Evolutionary conservation across 2,329 filamentous ascomycete species (phyloP).

Genomic region (Verticillium albo-atrum): DNA sequence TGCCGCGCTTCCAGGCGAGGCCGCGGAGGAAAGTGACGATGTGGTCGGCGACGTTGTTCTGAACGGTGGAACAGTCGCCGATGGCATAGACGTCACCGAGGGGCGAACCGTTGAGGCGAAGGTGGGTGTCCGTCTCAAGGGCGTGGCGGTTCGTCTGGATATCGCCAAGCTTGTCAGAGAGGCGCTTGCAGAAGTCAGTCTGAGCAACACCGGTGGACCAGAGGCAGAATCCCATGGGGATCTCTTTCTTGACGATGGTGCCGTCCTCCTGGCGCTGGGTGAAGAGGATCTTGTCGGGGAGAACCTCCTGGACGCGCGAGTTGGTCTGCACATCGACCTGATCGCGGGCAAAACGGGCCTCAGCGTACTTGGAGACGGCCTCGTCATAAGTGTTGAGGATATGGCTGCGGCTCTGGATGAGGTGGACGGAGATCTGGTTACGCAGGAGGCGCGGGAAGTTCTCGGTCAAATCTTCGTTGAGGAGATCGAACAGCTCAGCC

Average conservation of each 20-base stretch:
- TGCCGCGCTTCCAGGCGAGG: slow-evolving; percentile 86
- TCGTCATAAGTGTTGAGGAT: slow-evolving; percentile 99
- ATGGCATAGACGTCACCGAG: slow-evolving; percentile 95
- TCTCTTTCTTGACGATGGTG: slow-evolving; percentile 76
- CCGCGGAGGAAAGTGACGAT: slow-evolving; percentile 85
- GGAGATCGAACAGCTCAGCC: slow-evolving; percentile 89
- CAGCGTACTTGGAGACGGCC: slow-evolving; percentile 85
- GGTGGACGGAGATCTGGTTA: slow-evolving; percentile 95
- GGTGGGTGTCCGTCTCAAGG: slow-evolving; percentile 89
- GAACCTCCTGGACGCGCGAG: slow-evolving; percentile 86
- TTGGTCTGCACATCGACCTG: slow-evolving; percentile 90
- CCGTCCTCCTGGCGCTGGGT: slow-evolving; percentile 75
- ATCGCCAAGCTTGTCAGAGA: slow-evolving; percentile 72
- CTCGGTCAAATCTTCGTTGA: slow-evolving; percentile 86
- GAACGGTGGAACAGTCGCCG: slow-evolving; percentile 92
- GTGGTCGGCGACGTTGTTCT: slow-evolving; percentile 93
- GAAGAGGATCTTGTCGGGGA: slow-evolving; percentile 79
- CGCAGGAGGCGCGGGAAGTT: slow-evolving; percentile 87
- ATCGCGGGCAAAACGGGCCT: slow-evolving; percentile 85
- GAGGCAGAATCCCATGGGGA: slow-evolving; percentile 92
- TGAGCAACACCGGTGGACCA: slow-evolving; percentile 97
- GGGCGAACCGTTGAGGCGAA: slow-evolving; percentile 83
- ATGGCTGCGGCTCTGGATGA: slow-evolving; percentile 91
- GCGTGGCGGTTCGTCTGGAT: slow-evolving; percentile 85
- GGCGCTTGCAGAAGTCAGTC: slow-evolving; percentile 69